Evolutionary conservation across 441 rosid genomes (phyloP), one percentile per base, ranked within the genome.

Genomic region (Gossypium trilobum): DNA sequence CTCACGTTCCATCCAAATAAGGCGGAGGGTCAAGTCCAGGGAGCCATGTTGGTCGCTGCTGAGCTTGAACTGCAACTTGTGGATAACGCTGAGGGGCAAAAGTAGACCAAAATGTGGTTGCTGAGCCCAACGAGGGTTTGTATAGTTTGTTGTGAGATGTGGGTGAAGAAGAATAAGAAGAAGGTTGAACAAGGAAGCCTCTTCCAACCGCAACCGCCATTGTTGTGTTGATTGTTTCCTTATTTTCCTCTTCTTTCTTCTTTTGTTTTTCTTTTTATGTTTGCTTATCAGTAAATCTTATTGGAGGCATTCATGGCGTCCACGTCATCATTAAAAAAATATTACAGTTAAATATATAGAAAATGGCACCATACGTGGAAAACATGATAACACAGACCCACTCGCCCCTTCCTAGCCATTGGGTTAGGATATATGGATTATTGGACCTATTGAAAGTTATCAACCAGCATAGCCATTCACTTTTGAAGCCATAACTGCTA

Each of bases 11-110:
- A 73, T 92, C 89, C 1, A 92, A 91, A 80, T 94, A 87, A 14
- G 94, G 78, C n/a, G 97, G 94, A 78, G 97, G 92, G 75, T 90
- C 91, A 4, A 94, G 90, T 9, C 97, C 99, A 17, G 95, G 97
- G 54, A 94, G 91, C 97, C 99, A 94, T 0, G 94, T 94, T 74
- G 97, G 85, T 72, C 97, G 91, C 83, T 85, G 87, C 66, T 82
- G 87, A 3, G 93, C 85, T 17, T 60, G 80, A 78, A 80, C 88
- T 75, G 73, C 75, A 7, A 69, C 57, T 66, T 58, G 73, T n/a
- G 56, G 48, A 56, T 25, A 33, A 19, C 73, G 77, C 68, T 55
- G 52, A 19, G 50, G 9, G 36, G 68, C 17, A 19, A 74, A 70
- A 42, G 80, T 68, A 55, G 76, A 39, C 81, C 75, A 33, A 36